Conservation (phyloP, 495 filamentous ascomycete species). For the Beverwykella pulmonaria region DNA sequence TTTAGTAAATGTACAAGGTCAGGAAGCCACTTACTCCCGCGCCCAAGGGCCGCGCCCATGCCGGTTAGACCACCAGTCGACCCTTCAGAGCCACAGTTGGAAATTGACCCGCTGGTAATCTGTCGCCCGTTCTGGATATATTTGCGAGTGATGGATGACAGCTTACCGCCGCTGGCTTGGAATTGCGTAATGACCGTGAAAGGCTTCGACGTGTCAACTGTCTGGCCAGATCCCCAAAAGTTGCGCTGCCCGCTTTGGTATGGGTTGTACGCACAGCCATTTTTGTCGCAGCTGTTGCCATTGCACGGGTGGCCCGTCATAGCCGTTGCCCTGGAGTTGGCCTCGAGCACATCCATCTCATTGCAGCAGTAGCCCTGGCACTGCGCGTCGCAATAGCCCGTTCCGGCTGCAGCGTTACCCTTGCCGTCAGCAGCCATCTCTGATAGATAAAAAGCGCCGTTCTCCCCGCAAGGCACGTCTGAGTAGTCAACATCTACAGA, state of each 20-base stretch:
- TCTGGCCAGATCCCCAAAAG: conserved; percentile 65
- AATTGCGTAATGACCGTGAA: conserved; percentile 77
- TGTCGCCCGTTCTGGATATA: conserved; percentile 70
- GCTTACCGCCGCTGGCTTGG: conserved; percentile 57
- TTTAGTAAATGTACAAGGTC: conserved; percentile 13
- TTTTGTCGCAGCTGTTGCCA: conserved; percentile 65
- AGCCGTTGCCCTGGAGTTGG: conserved; percentile 61
- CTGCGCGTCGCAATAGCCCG: conserved; percentile 72
- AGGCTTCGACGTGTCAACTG: conserved; percentile 62
- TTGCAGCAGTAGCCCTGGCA: conserved; percentile 71
- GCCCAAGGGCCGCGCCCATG: conserved; percentile 47
- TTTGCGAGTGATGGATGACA: conserved; percentile 69
- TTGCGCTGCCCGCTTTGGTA: conserved; percentile 65
- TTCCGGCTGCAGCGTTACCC: conserved; percentile 64
- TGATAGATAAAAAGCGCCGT: conserved; percentile 67
- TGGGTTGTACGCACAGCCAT: conserved; percentile 78
- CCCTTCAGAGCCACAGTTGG: conserved; percentile 26
- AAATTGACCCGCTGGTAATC: conserved; percentile 47
- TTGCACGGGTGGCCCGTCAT: conserved; percentile 69
- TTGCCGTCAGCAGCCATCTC: conserved; percentile 63
- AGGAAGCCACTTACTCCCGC: conserved; percentile 51
- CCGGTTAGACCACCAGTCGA: conserved; percentile 33
- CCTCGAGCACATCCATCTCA: conserved; percentile 75
- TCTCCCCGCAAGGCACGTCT: conserved; percentile 64
- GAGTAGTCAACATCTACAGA: conserved; percentile 67